A percentile compares a stretch with the other conserved stretches of the same genome.
These are phyloP conservation scores for Phytophthora brassicae DNA, from an alignment of 352 stramenopile species.

Conservation along the genomic window DNA sequence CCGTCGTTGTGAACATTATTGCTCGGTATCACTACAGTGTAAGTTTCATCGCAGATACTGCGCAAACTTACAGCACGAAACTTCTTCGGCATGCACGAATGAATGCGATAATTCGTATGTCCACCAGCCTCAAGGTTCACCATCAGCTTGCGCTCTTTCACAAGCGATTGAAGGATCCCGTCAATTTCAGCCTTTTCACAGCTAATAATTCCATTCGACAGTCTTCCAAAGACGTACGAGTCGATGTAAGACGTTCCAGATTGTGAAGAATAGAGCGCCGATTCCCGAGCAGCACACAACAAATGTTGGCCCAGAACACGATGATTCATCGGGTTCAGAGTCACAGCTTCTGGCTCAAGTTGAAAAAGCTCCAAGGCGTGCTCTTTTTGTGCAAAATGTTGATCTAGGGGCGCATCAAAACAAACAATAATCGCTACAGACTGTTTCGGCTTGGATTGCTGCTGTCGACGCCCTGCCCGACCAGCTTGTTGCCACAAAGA, in stretches of 20 bases:
- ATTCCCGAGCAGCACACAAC: conserved; percentile 93
- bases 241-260: conserved; percentile 70
- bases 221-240: conserved; percentile 55
- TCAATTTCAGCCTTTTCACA: conserved; percentile 21
- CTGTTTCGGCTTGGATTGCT: conserved; percentile 53
- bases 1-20: conserved; percentile 38
- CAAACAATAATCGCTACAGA: conserved; percentile 94
- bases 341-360: conserved; percentile 71
- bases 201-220: too few species aligned
- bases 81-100: conserved; percentile 66
- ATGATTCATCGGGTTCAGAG: conserved; percentile 84
- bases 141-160: conserved; percentile 53
- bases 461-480: conserved; percentile 88
- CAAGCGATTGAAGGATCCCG: conserved; percentile 27
- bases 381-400: conserved; percentile 78
- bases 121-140: conserved; percentile 29
- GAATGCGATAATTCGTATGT: conserved; percentile 46
- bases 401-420: conserved; percentile 94
- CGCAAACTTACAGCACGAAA: conserved; percentile 61
- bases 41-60: conserved; percentile 68
- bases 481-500: conserved; percentile 97
- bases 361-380: conserved; percentile 71
- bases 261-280: conserved; percentile 75
- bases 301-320: conserved; percentile 92
- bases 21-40: conserved; percentile 63